Evolutionary conservation across 805 yeast genomes (phyloP), one percentile per base, ranked within the genome.

Genomic region (Wickerhamomyces bovis): DNA sequence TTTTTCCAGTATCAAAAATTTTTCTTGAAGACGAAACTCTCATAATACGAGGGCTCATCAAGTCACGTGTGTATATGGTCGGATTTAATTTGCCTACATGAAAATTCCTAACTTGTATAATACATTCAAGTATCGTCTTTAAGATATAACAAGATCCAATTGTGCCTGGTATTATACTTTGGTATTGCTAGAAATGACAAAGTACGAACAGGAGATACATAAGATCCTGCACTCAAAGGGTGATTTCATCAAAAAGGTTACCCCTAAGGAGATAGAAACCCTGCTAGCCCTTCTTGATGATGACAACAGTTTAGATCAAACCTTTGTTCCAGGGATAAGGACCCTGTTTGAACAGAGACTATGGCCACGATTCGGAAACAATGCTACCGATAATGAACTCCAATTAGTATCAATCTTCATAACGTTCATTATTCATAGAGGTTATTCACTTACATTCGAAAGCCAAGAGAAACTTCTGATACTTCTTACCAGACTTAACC

Each of bases 401-500:
- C 22, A 53, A 6, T 21, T 48, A 4, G 30, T 47, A 2, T 44
- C 48, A 0, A 31, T 41, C 0, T 23, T 40, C 2, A 11, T 52
- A 3, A 22, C 44, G 4, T 33, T 47, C 9, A 15, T 31, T 28
- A 6, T 23, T 25, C 43, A 25, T 12, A 33, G 45, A 2, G 46
- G 31, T 2, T 16, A 18, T 8, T 13, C 38, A 15, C 28, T 53
- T 7, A 16, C 16, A 6, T 43, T 44, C 19, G 41, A 44, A 7
- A 46, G 41, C 9, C 8, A 21, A 6, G 54, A 44, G 1, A 38
- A 41, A 15, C 20, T 55, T 1, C 51, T 44, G 21, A 22, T 16
- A 8, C 41, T 52, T 4, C 11, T 55, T 3, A 31, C 51, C 10
- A 43, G 62, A 22, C 18, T 53, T 19, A 38, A 52, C 9, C 62